Base-by-base conservation (phyloP, 495 filamentous ascomycete species). In the Letharia columbiana region DNA sequence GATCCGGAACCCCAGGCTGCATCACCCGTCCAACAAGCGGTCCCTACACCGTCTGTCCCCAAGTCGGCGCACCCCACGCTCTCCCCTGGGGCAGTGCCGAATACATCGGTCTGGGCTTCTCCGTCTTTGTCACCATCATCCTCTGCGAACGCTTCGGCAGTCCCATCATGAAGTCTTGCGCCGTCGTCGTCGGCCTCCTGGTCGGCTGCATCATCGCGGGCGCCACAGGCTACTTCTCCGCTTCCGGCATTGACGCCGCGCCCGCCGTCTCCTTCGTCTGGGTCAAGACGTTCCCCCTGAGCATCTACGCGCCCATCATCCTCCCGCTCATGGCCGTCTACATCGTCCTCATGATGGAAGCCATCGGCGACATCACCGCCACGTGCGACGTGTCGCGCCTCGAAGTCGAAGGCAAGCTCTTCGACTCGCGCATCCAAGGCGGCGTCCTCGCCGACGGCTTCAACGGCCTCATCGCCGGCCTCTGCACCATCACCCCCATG, bases 381-480 rank as follows among this genome's bases (percentile, higher is more conserved):
- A 82, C 81, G 35, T 83, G 84, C 69, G 89, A 92, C 75, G 92
- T 97, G 11, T 94, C 90, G 8, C 85, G 88, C 18, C 82, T 96
- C 60, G 87, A 91, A 70, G 90, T 96, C 59, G 86, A 91, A 33
- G 92, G 92, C 60, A 74, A 80, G 45, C 77, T 86, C 42, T 96
- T 94, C 76, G 91, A 96, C 76, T 91, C 88, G 49, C 85, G 91
- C 23, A 93, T 97, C 74, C 91, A 95, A 73, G 92, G 92, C 23
- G 92, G 92, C 66, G 84, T 96, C 37, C 77, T 95, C 1, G 89
- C 89, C 1, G 92, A 95, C 71, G 91, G 91, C n/a, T 66, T 93
- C 45, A 92, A 89, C 75, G 90, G 91, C 41, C 76, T 93, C 60
- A 72, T 96, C 37, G 90, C 91, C 20, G 90, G 87, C 2, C 82